Base-by-base conservation (phyloP, 805 yeast genomes). In the Saccharomycopsis sp. region DNA sequence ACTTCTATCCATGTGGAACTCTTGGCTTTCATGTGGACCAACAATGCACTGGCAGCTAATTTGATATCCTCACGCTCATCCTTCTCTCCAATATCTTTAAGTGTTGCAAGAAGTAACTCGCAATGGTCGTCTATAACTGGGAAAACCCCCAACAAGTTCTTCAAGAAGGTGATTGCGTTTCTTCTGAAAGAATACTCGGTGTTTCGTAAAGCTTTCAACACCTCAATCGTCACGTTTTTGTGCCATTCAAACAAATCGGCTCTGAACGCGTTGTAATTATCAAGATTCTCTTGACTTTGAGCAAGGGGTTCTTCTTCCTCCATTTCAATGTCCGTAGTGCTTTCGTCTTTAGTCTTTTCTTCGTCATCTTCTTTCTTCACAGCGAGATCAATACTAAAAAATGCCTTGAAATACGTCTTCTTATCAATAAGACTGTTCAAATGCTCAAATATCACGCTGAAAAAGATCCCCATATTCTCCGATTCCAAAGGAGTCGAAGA, bases 11-110 rank as follows among this genome's bases (percentile, higher is more conserved):
- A 79, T 0, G 72, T 70, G 42, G 73, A 75, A 20, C 80, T 70
- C 51, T 83, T 75, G 0, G 89, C 81, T 58, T 78, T 80, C 23
- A 87, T 70, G 61, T 84, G 84, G 0, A 90, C 92, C 55, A 81
- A 72, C 56, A 87, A 75, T 1, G 94, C 92, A 68, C 78, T 82
- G 0, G 90, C 83, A 1, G 97, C 85, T 41, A 92, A 73, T 66
- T 82, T 87, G 65, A 92, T 77, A 70, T 92, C 98, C 57, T 88
- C 92, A 63, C 97, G 79, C 2, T 72, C 67, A 62, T 92, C 97
- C 0, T 69, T 66, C 2, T 69, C 62, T 5, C 81, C 66, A 20
- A 87, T 80, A 1, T 66, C 64, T 34, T 80, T 76, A 38, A 92
- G 72, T 9, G 75, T 70, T 2, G 69, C 72, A 5, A 78, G 69